A percentile compares a stretch with the other conserved stretches of the same genome.
These are phyloP conservation scores for Leccinum aurantiacum DNA, from an alignment of 768 basidiomycete genomes.

Conservation along the genomic window DNA sequence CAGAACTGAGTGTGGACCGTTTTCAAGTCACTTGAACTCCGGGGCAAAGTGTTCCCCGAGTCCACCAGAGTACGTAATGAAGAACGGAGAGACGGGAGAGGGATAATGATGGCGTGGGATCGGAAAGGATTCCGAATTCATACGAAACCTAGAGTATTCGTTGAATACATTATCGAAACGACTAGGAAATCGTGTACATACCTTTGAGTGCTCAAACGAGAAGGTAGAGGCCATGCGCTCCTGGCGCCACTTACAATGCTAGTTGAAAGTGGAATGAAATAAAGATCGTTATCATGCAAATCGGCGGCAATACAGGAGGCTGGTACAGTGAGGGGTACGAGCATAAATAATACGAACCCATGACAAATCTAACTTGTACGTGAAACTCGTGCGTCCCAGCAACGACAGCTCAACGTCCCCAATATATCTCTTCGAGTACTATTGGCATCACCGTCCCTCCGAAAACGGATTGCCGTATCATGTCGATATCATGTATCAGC, in stretches of 20 bases:
- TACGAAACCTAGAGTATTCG: constrained; percentile 14
- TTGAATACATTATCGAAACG: constrained; percentile 1
- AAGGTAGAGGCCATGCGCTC: constrained; percentile 8
- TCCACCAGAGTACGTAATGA: constrained; percentile 29
- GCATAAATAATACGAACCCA: neutral
- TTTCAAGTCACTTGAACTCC: constrained; percentile 17
- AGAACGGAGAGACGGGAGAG: constrained; percentile 19
- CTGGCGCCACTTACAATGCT: too few relatives aligned
- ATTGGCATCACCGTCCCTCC: neutral
- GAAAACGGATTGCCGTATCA: neutral
- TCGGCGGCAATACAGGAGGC: too few relatives aligned
- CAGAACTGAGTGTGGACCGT: constrained; percentile 23
- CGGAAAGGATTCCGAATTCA: constrained; percentile 22
- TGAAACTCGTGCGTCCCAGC: too few relatives aligned
- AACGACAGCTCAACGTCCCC: neutral
- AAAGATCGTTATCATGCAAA: too few relatives aligned
- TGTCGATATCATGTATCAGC: neutral
- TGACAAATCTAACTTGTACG: neutral
- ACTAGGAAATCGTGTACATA: constrained; percentile 5
- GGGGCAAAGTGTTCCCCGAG: neutral
- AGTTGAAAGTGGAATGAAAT: too few relatives aligned
- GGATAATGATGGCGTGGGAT: constrained; percentile 6
- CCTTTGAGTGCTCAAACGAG: constrained; percentile 16
- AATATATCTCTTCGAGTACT: neutral
- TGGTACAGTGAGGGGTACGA: neutral